Evolutionary conservation across 2,329 filamentous ascomycete genomes (phyloP).

Genomic region (Fusarium humuli): DNA sequence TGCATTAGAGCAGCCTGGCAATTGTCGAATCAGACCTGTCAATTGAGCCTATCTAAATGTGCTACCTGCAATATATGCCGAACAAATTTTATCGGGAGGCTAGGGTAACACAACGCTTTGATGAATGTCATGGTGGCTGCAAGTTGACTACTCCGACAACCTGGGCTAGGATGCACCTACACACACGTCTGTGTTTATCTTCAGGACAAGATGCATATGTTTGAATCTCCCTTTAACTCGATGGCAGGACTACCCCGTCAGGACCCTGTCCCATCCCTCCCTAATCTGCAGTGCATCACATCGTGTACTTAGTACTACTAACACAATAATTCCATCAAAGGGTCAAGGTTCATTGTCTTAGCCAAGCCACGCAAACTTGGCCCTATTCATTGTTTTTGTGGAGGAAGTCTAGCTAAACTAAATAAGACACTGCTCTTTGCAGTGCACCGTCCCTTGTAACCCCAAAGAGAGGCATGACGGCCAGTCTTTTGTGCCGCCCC

Average conservation of each 20-base stretch:
- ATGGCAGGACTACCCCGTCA: background rate
- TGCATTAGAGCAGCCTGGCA: slow-evolving; percentile 3
- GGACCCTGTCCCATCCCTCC: background rate
- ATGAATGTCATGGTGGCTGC: background rate
- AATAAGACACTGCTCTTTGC: slow-evolving; percentile 48
- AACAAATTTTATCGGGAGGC: background rate
- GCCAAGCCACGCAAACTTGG: slow-evolving; percentile 48
- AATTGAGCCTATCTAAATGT: slow-evolving; percentile 6
- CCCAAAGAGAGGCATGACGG: slow-evolving; percentile 48
- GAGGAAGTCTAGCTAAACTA: slow-evolving; percentile 54
- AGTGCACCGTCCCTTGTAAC: slow-evolving; percentile 50
- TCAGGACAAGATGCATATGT: background rate
- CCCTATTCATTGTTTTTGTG: slow-evolving; percentile 46
- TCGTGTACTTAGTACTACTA: background rate
- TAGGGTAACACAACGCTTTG: background rate
- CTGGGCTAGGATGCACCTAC: background rate
- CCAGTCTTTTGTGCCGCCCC: slow-evolving; percentile 48
- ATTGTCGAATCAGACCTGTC: slow-evolving; percentile 12
- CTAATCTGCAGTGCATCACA: background rate
- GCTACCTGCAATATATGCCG: slow-evolving; percentile 4
- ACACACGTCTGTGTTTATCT: background rate
- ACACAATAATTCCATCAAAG: slow-evolving; percentile 12
- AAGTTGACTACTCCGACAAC: background rate
- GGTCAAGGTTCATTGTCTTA: slow-evolving; percentile 36
- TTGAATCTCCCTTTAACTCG: background rate